Conservation (phyloP, 2,329 filamentous ascomycete genomes). For the Hypoxylon sp. region DNA sequence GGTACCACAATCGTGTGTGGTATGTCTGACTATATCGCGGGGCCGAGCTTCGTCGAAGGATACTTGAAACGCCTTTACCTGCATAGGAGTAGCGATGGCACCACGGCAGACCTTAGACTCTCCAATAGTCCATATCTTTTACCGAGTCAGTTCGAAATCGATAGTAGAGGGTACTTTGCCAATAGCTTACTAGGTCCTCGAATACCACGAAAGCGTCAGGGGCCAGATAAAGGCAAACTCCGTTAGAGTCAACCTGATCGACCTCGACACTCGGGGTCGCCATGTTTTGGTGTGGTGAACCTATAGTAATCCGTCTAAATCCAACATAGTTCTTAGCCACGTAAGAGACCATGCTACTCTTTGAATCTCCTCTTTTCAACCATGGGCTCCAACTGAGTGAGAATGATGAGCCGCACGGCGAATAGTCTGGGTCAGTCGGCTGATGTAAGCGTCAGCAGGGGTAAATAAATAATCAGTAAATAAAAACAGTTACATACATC, state of each 20-base stretch:
- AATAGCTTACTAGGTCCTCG: constrained; percentile 65
- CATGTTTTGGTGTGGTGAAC: constrained; percentile 55
- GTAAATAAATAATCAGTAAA: background rate
- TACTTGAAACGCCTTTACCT: constrained; percentile 67
- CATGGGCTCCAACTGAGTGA: constrained; percentile 70
- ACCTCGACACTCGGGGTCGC: constrained; percentile 58
- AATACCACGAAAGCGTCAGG: constrained; percentile 70
- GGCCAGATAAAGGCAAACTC: constrained; percentile 66
- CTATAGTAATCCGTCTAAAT: constrained; percentile 66
- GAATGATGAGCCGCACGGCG: constrained; percentile 64
- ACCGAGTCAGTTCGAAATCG: constrained; percentile 29
- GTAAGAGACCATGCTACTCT: constrained; percentile 65
- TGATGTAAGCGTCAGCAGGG: constrained; percentile 31
- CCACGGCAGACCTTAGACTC: constrained; percentile 63
- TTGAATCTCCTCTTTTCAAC: constrained; percentile 56
- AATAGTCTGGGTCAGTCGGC: constrained; percentile 64
- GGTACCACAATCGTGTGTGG: constrained; percentile 62
- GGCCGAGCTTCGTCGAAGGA: constrained; percentile 54
- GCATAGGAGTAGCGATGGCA: constrained; percentile 67
- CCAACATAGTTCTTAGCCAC: constrained; percentile 67
- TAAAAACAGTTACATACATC: constrained; percentile 51
- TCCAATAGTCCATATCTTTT: constrained; percentile 61
- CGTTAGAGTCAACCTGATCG: constrained; percentile 59
- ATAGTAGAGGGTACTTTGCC: background rate
- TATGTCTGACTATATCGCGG: constrained; percentile 54